Conservation (phyloP, 805 yeast species). For the Pichia manshurica region DNA sequence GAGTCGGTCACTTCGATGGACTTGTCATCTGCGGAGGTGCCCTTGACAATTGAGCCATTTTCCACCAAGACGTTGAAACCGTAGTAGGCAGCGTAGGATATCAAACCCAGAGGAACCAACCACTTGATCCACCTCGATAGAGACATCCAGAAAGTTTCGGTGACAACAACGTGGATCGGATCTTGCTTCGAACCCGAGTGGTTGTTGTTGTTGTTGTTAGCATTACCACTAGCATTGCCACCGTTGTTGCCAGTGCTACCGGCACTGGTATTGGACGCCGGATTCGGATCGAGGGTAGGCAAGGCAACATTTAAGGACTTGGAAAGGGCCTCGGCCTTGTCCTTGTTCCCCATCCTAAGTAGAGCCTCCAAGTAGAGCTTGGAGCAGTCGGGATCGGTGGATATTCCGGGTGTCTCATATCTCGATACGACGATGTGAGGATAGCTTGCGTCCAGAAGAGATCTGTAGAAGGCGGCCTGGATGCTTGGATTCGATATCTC, state of each 20-base stretch:
- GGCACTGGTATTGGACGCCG: neutral
- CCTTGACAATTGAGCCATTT: conserved; percentile 72
- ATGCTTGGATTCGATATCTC: conserved; percentile 59
- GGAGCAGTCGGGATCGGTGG: conserved; percentile 73
- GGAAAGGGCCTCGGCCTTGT: conserved; percentile 68
- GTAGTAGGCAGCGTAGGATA: conserved; percentile 76
- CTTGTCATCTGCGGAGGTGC: conserved; percentile 66
- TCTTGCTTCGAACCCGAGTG: conserved; percentile 60
- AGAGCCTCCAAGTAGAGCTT: conserved; percentile 76
- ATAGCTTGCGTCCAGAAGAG: conserved; percentile 69
- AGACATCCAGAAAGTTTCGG: conserved; percentile 75
- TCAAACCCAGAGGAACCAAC: conserved; percentile 72
- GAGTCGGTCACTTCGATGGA: conserved; percentile 79
- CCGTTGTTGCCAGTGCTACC: neutral
- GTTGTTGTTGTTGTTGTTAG: neutral
- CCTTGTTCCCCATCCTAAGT: conserved; percentile 66
- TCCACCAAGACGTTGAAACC: conserved; percentile 78
- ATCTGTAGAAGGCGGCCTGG: conserved; percentile 81
- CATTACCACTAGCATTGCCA: neutral
- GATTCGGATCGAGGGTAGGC: conserved; percentile 5
- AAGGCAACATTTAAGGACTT: conserved; percentile 33
- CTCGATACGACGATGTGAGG: conserved; percentile 97
- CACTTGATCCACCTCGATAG: conserved; percentile 85
- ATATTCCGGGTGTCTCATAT: conserved; percentile 91
- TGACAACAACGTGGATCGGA: conserved; percentile 90